Conservation (phyloP, 2,329 filamentous ascomycete species). For the Bisporella sp. region DNA sequence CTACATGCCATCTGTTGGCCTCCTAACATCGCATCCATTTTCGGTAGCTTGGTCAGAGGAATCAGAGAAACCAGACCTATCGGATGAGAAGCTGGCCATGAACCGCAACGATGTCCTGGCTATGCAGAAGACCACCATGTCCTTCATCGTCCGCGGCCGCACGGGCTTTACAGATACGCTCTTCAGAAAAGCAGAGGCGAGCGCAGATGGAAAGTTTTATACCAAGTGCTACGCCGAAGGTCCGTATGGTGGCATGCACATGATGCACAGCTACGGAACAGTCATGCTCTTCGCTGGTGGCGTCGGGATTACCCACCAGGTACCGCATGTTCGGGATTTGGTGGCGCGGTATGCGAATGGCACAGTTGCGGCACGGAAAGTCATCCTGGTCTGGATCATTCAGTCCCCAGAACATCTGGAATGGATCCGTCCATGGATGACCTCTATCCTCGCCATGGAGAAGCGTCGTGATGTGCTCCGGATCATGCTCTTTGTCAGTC, state of each 20-base stretch:
- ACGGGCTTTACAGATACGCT: slow-evolving; percentile 67
- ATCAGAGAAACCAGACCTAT: slow-evolving; percentile 35
- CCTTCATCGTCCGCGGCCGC: slow-evolving; percentile 65
- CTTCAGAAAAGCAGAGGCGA: slow-evolving; percentile 58
- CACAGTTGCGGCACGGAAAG: slow-evolving; percentile 63
- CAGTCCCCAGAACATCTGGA: slow-evolving; percentile 74
- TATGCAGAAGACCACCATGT: slow-evolving; percentile 58
- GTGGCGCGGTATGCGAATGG: slow-evolving; percentile 61
- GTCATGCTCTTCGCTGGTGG: slow-evolving; percentile 75
- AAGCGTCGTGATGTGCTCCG: slow-evolving; percentile 65
- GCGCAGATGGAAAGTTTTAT: slow-evolving; percentile 52
- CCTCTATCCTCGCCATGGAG: slow-evolving; percentile 68
- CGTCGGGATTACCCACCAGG: slow-evolving; percentile 74
- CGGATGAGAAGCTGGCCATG: slow-evolving; percentile 50
- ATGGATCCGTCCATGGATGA: slow-evolving; percentile 83
- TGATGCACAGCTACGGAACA: slow-evolving; percentile 68
- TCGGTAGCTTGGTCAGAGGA: slow-evolving; percentile 74
- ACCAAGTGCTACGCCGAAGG: slow-evolving; percentile 67
- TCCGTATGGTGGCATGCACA: slow-evolving; percentile 68
- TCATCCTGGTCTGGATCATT: slow-evolving; percentile 73
- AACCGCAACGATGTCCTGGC: slow-evolving; percentile 50
- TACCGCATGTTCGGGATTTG: slow-evolving; percentile 68
- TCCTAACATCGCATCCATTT: slow-evolving; percentile 74
- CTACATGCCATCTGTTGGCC: slow-evolving; percentile 66
- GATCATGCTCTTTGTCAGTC: slow-evolving; percentile 72